A percentile compares a stretch with the other conserved stretches of the same genome.
Conservation (phyloP, 495 filamentous ascomycete species). For the Penicillium robsamsonii region DNA sequence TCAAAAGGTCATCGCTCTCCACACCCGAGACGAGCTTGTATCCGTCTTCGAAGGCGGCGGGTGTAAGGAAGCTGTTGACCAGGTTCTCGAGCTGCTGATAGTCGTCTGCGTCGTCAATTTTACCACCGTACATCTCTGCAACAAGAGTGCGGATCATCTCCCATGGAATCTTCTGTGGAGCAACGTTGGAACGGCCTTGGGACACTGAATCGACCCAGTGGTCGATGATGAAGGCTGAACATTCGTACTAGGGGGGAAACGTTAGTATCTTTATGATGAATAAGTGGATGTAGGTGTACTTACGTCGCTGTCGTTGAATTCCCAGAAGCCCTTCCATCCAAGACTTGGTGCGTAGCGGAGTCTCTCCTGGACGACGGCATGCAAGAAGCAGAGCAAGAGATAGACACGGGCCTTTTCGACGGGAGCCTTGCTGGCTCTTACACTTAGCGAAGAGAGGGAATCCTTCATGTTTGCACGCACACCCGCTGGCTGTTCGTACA, state of each 20-base stretch:
- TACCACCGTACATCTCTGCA: constrained; percentile 93
- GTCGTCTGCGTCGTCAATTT: constrained; percentile 92
- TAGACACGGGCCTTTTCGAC: constrained; percentile 92
- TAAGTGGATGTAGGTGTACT: constrained; percentile 34
- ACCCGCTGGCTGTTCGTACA: constrained; percentile 97
- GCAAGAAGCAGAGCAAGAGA: constrained; percentile 86
- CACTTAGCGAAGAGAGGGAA: constrained; percentile 77
- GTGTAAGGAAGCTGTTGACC: constrained; percentile 75
- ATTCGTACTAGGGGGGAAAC: constrained; percentile 74
- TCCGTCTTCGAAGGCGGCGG: constrained; percentile 83
- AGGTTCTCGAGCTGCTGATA: constrained; percentile 68
- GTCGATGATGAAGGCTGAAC: constrained; percentile 93
- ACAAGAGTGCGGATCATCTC: constrained; percentile 92
- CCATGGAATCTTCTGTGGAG: constrained; percentile 92
- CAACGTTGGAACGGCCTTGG: constrained; percentile 82
- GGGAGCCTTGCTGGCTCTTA: constrained; percentile 74
- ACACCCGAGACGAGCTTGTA: constrained; percentile 78
- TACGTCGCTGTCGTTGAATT: constrained; percentile 99
- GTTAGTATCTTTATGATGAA: constrained; percentile 19
- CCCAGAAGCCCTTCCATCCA: constrained; percentile 99
- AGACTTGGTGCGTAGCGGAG: constrained; percentile 92
- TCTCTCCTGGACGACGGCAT: constrained; percentile 94
- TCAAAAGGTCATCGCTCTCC: constrained; percentile 60
- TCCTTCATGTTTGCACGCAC: constrained; percentile 99
- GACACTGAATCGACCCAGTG: constrained; percentile 86